phyloP scores from a whole-genome alignment of 306 rosid species.

The Rosa lucieae region DNA sequence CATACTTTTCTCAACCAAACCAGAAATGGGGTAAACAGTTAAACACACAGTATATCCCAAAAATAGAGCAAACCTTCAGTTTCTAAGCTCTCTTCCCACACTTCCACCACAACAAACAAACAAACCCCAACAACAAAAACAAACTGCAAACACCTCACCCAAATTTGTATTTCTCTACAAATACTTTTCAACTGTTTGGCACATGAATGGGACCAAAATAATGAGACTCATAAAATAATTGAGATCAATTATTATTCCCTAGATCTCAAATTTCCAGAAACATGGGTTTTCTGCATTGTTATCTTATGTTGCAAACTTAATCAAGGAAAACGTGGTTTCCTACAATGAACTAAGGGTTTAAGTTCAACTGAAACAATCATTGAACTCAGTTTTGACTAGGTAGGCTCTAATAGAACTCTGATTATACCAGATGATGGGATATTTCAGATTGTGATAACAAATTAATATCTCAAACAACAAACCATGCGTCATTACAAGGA shows the following conservation, averaged over 20 bases:
- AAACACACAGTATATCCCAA: too few species aligned
- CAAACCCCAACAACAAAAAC: too few species aligned
- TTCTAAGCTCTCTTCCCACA: too few species aligned
- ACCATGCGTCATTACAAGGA: slow-evolving; percentile 51
- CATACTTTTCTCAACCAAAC: too few species aligned
- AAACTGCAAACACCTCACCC: too few species aligned
- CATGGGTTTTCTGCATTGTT: background rate
- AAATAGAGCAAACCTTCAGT: too few species aligned
- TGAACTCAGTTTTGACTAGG: background rate
- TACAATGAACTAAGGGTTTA: background rate
- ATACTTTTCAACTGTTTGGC: slow-evolving; percentile 26
- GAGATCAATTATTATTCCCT: slow-evolving; percentile 4
- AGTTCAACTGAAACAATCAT: background rate
- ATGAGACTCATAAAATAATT: too few species aligned
- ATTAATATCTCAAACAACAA: background rate
- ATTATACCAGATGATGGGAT: background rate
- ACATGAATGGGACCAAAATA: slow-evolving; percentile 22
- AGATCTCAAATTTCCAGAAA: background rate
- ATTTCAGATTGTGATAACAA: background rate
- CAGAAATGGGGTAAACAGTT: too few species aligned
- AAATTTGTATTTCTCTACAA: slow-evolving; percentile 28
- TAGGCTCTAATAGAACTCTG: background rate
- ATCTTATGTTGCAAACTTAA: background rate
- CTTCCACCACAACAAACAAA: too few species aligned
- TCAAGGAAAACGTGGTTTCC: slow-evolving; percentile 1